Conservation (phyloP, 192 early-diverging fungal genomes). For the Linnemannia schmuckeri region DNA sequence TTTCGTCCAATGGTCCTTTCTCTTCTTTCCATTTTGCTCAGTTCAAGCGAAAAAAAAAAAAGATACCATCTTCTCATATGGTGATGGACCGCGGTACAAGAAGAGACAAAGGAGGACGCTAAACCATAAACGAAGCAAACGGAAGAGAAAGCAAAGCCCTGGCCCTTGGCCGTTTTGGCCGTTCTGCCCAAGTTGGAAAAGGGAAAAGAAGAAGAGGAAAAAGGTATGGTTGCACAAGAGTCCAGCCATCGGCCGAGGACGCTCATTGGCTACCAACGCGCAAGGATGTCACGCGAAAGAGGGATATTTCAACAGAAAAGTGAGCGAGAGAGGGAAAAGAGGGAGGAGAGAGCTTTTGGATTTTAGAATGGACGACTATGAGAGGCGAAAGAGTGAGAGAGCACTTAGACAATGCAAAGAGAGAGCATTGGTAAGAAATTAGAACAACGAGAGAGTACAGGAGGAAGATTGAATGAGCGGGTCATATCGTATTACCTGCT, state of each 20-base stretch:
- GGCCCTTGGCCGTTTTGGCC: neutral
- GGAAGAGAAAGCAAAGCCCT: neutral
- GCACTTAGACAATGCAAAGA: neutral
- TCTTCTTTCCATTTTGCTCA: neutral
- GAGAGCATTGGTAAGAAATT: neutral
- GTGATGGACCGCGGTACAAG: neutral
- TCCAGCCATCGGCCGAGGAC: neutral
- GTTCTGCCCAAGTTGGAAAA: neutral
- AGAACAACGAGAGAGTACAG: neutral
- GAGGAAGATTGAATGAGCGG: neutral
- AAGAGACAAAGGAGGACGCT: neutral
- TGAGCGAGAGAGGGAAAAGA: neutral
- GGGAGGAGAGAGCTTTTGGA: neutral
- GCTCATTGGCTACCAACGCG: constrained; percentile 6
- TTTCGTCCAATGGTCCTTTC: constrained; percentile 1
- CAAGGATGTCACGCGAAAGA: constrained; percentile 2
- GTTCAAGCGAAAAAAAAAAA: neutral
- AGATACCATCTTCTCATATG: neutral
- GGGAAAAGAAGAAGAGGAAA: neutral
- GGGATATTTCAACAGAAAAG: neutral
- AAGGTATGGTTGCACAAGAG: neutral
- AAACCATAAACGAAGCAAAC: neutral
- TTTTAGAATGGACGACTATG: no score
- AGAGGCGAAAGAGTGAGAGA: neutral
- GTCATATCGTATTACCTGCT: neutral